These are phyloP conservation scores for Elongisporangium prolatum DNA, from an alignment of 352 stramenopile species.

Conservation along the genomic window DNA sequence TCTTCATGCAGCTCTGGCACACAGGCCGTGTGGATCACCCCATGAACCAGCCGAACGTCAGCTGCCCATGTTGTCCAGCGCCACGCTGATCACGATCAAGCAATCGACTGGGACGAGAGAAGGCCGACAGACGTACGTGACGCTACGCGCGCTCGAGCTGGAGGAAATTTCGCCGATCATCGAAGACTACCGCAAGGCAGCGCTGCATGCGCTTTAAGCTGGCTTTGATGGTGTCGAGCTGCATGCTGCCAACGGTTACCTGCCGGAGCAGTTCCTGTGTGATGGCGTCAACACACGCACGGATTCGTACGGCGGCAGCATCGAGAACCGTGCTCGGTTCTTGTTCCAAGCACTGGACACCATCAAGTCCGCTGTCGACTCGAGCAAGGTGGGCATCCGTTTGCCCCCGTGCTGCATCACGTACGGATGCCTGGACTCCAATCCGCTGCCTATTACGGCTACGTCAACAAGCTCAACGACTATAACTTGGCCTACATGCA, in stretches of 20 bases:
- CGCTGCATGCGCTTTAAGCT: slow-evolving; percentile 20
- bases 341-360: slow-evolving; percentile 61
- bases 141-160: slow-evolving; percentile 51
- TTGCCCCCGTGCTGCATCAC: slow-evolving; percentile 30
- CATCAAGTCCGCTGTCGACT: slow-evolving; percentile 26
- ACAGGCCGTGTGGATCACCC: slow-evolving; percentile 60
- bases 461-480: slow-evolving; percentile 25
- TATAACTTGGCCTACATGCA: slow-evolving; percentile 47
- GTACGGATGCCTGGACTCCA: slow-evolving; percentile 34
- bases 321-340: slow-evolving; percentile 73
- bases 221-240: slow-evolving; percentile 26
- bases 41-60: slow-evolving; percentile 40
- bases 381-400: slow-evolving; percentile 31
- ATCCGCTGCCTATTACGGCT: slow-evolving; percentile 27
- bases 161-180: slow-evolving; percentile 64
- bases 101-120: slow-evolving; percentile 28
- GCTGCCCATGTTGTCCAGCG: slow-evolving; percentile 38
- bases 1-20: slow-evolving; percentile 87
- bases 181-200: slow-evolving; percentile 21
- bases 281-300: slow-evolving; percentile 21
- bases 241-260: slow-evolving; percentile 24
- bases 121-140: slow-evolving; percentile 28
- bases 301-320: slow-evolving; percentile 47
- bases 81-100: slow-evolving; percentile 19
- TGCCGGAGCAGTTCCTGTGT: no score